These are phyloP conservation scores for Phyllachora maydis DNA, from an alignment of 2,329 filamentous ascomycete species.

Conservation along the genomic window DNA sequence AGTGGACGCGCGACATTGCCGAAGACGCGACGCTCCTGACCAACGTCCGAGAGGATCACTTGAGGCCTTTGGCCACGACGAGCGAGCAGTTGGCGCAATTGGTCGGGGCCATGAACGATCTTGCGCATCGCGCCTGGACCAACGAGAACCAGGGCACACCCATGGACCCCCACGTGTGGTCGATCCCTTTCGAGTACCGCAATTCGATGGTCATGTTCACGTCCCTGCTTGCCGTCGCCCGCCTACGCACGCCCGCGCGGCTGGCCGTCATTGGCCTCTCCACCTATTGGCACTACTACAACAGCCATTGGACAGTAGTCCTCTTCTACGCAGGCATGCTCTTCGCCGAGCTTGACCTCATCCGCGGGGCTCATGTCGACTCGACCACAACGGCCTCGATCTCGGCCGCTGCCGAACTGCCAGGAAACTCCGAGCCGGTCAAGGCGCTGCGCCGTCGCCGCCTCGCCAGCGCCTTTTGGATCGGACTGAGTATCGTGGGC, in stretches of 20 bases:
- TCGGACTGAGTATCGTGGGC: constrained; percentile 20
- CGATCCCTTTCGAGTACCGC: constrained; percentile 38
- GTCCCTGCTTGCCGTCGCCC: constrained; percentile 24
- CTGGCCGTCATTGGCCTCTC: constrained; percentile 18
- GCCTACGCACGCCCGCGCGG: constrained; percentile 20
- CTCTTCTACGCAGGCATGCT: constrained; percentile 33
- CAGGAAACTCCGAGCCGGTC: not conserved
- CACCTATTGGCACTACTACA: constrained; percentile 21
- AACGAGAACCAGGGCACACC: constrained; percentile 23
- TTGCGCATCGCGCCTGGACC: constrained; percentile 27
- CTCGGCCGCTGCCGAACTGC: no score
- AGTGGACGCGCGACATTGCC: constrained; percentile 24
- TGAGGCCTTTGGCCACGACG: constrained; percentile 14
- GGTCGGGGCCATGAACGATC: constrained; percentile 23
- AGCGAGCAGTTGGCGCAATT: constrained; percentile 22
- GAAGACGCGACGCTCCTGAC: constrained; percentile 19
- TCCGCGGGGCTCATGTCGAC: constrained; percentile 21
- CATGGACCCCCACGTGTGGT: constrained; percentile 41
- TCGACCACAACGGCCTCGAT: constrained; percentile 3
- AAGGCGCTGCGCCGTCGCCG: not conserved
- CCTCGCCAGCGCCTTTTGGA: constrained; percentile 12
- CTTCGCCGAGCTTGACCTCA: constrained; percentile 31
- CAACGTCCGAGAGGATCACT: constrained; percentile 27
- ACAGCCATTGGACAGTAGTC: constrained; percentile 30
- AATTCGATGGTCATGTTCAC: constrained; percentile 37